A percentile compares a stretch with the other conserved stretches of the same genome.
These are phyloP conservation scores for Elongisporangium prolatum DNA, from an alignment of 352 stramenopile genomes.

Conservation along the genomic window DNA sequence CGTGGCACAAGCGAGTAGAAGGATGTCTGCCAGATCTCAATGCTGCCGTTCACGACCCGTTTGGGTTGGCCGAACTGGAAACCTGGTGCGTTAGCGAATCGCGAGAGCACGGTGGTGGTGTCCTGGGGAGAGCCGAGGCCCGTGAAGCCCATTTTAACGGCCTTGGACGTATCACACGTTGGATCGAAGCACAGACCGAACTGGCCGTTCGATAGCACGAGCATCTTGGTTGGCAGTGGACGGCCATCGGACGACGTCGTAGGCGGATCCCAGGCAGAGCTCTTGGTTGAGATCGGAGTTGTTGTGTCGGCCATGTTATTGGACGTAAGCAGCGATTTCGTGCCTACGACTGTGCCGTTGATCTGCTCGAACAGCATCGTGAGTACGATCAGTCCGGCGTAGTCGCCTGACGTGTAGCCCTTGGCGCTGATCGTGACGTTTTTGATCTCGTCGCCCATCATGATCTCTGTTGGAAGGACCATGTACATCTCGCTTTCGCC, in stretches of 20 bases:
- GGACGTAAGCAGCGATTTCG: slow-evolving; percentile 6
- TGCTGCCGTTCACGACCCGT: slow-evolving; percentile 1
- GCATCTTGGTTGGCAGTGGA: slow-evolving; percentile 11
- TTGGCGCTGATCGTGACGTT: not conserved
- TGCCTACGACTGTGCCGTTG: not conserved
- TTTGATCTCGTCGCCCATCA: not conserved
- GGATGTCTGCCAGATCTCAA: slow-evolving; percentile 8
- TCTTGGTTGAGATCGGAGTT: no score
- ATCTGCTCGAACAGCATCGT: slow-evolving; percentile 1
- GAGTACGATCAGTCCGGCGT: slow-evolving; percentile 13
- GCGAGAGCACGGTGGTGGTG: not conserved
- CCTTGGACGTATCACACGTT: slow-evolving; percentile 1
- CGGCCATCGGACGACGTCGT: not conserved
- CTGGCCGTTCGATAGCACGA: slow-evolving; percentile 8
- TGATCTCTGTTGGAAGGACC: slow-evolving; percentile 1
- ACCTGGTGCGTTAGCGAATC: slow-evolving; percentile 8
- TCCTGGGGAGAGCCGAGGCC: slow-evolving; percentile 5
- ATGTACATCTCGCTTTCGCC: slow-evolving; percentile 11
- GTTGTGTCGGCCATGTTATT: not conserved
- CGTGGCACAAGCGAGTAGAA: slow-evolving; percentile 15
- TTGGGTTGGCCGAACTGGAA: slow-evolving; percentile 11
- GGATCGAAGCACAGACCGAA: slow-evolving; percentile 17
- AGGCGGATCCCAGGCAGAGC: not conserved
- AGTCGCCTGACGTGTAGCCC: slow-evolving; percentile 8
- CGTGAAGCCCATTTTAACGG: slow-evolving; percentile 15